phyloP scores from a whole-genome alignment of 1,284 basidiomycete species.

The Hymenochaete sp. region DNA sequence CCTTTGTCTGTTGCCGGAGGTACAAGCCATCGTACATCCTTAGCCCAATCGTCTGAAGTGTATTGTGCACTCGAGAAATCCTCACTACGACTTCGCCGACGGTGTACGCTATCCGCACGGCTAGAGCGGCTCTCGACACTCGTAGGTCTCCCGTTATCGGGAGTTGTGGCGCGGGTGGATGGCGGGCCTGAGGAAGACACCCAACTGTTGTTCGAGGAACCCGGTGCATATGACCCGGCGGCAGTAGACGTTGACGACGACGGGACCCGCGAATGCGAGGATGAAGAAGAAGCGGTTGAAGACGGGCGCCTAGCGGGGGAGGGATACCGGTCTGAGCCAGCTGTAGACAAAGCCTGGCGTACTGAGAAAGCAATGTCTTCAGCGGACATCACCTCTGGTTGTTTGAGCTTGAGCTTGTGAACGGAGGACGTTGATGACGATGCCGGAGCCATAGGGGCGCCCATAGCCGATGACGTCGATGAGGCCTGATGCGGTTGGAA shows the following conservation, averaged over 20 bases:
- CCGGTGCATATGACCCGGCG: slow-evolving; percentile 12
- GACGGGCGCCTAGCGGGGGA: not conserved
- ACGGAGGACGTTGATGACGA: not conserved
- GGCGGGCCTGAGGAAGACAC: slow-evolving; percentile 11
- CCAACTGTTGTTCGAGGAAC: slow-evolving; percentile 1
- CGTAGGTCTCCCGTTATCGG: slow-evolving; percentile 8
- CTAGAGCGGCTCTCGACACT: not conserved
- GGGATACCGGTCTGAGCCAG: not conserved
- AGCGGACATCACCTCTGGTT: not conserved
- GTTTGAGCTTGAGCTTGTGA: slow-evolving; percentile 13
- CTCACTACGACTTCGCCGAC: not conserved
- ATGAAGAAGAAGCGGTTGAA: slow-evolving; percentile 3
- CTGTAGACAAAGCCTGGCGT: no score
- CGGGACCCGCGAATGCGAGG: not conserved
- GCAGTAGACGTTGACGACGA: slow-evolving; percentile 13
- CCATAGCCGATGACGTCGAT: not conserved
- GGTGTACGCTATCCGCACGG: not conserved
- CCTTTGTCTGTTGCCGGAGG: slow-evolving; percentile 19
- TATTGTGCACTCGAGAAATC: slow-evolving; percentile 2
- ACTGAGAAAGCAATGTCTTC: not conserved
- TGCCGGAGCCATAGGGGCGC: not conserved
- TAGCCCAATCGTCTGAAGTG: slow-evolving; percentile 27
- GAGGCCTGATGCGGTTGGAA: no score
- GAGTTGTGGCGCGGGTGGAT: slow-evolving; percentile 16
- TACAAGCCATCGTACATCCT: slow-evolving; percentile 56